Percentiles rank a stretch among this genome's conserved stretches.
Evolutionary conservation across 2,329 filamentous ascomycete genomes (phyloP).

Genomic region (Alternaria angustiovoidea): DNA sequence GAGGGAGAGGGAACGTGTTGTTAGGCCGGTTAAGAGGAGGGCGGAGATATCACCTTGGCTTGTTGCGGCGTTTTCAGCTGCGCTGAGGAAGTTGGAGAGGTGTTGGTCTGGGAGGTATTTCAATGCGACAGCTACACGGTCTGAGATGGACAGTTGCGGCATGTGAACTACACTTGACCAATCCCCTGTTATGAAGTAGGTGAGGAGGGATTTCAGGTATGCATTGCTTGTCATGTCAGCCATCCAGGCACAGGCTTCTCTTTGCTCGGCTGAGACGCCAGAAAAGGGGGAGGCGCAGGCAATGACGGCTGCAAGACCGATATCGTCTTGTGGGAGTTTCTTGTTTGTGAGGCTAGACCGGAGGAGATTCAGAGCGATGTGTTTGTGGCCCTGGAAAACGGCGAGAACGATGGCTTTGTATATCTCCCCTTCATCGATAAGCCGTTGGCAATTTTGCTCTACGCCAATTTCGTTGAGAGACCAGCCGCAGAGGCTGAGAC

Average conservation of each 20-base stretch:
- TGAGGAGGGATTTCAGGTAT: conserved; percentile 80
- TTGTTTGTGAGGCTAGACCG: conserved; percentile 73
- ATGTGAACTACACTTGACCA: conserved; percentile 79
- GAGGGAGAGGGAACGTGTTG: conserved; percentile 75
- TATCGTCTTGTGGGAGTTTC: conserved; percentile 62
- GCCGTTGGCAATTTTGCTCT: conserved; percentile 58
- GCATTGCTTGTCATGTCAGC: conserved; percentile 74
- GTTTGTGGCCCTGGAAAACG: conserved; percentile 74
- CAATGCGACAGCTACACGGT: conserved; percentile 77
- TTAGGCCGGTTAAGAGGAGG: conserved; percentile 79
- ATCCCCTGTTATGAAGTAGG: conserved; percentile 77
- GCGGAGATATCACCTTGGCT: conserved; percentile 77
- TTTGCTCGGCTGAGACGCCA: conserved; percentile 63
- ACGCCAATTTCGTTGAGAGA: conserved; percentile 64
- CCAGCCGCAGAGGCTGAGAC: conserved; percentile 78
- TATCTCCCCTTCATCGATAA: conserved; percentile 64
- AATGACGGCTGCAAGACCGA: conserved; percentile 58
- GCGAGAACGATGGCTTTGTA: conserved; percentile 81
- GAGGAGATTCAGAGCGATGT: conserved; percentile 73
- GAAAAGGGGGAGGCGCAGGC: conserved; percentile 53
- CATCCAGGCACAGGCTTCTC: conserved; percentile 68
- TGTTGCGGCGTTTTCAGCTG: conserved; percentile 67
- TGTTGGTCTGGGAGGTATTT: conserved; percentile 69
- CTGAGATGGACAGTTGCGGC: conserved; percentile 74
- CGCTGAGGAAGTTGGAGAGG: conserved; percentile 55